phyloP scores from a whole-genome alignment of 495 filamentous ascomycete species.

The Aspergillus panamensis region DNA sequence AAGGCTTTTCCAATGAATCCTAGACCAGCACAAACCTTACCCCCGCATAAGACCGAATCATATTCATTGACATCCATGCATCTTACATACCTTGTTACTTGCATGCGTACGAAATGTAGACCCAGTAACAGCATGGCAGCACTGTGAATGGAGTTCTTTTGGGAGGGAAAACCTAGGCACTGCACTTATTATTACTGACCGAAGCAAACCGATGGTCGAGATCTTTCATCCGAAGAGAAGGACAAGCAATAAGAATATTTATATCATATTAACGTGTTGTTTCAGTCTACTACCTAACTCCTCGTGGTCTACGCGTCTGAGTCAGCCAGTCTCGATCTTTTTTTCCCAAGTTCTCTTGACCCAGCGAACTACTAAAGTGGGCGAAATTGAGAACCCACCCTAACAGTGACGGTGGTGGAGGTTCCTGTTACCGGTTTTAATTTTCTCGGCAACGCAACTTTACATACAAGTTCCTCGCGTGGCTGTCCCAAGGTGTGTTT shows the following conservation, averaged over 20 bases:
- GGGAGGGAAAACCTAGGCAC: background rate
- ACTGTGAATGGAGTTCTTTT: background rate
- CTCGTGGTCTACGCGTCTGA: background rate
- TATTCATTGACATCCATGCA: background rate
- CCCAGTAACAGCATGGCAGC: background rate
- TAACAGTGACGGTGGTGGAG: background rate
- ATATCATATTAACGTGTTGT: background rate
- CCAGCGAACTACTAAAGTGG: no score
- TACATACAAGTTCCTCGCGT: no score
- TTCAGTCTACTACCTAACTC: background rate
- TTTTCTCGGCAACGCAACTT: no score
- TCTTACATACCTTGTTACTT: constrained; percentile 2
- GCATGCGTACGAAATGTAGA: background rate
- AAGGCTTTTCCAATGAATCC: background rate
- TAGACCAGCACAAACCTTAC: constrained; percentile 11
- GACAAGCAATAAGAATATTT: no score
- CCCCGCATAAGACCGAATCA: constrained; percentile 4
- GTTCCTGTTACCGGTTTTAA: background rate
- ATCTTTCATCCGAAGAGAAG: no score
- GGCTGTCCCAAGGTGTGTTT: background rate
- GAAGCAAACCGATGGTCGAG: no score
- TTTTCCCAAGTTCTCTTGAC: no score
- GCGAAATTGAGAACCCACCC: no score
- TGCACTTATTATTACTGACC: no score
- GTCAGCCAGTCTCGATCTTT: background rate